Percentiles rank a stretch among this genome's conserved stretches.
phyloP scores from a whole-genome alignment of 768 basidiomycete species.

The Boletus vinaceobasis region DNA sequence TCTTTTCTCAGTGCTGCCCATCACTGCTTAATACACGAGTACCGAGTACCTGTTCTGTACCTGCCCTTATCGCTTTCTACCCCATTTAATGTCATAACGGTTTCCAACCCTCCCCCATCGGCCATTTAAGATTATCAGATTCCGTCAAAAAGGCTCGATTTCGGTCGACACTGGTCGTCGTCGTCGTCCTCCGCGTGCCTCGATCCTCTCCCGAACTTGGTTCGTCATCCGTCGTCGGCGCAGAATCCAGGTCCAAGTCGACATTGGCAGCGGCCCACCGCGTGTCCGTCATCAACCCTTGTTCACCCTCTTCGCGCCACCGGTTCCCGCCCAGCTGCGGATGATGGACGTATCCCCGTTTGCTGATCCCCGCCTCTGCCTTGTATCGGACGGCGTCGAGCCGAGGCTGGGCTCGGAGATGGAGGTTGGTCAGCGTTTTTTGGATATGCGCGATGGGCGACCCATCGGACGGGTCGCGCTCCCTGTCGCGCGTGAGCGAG shows the following conservation, averaged over 20 bases:
- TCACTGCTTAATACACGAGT: constrained; percentile 20
- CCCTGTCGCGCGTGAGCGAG: constrained; percentile 32
- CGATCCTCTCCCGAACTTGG: constrained; percentile 20
- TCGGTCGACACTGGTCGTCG: not conserved
- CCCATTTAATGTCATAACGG: constrained; percentile 32
- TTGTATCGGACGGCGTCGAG: constrained; percentile 66
- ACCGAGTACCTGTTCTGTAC: constrained; percentile 5
- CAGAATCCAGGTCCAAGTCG: constrained; percentile 18
- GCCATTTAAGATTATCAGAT: constrained; percentile 58
- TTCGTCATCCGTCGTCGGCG: constrained; percentile 27
- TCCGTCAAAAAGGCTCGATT: constrained; percentile 17
- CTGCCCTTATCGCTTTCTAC: not conserved
- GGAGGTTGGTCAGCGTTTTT: constrained; percentile 39
- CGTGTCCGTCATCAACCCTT: constrained; percentile 37
- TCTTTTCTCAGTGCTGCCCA: constrained; percentile 10
- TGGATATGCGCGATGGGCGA: constrained; percentile 42
- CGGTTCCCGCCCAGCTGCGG: constrained; percentile 21
- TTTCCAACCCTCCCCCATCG: constrained; percentile 54
- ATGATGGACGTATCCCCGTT: constrained; percentile 53
- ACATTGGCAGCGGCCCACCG: constrained; percentile 30
- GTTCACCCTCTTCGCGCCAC: constrained; percentile 35
- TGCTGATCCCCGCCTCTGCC: constrained; percentile 64
- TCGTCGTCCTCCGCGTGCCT: not conserved
- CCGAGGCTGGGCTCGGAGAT: constrained; percentile 45
- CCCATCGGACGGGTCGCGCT: constrained; percentile 18